Evolutionary conservation across 2,329 filamentous ascomycete species (phyloP), one percentile per base, ranked within the genome.

Genomic region (Talaromyces sp.): DNA sequence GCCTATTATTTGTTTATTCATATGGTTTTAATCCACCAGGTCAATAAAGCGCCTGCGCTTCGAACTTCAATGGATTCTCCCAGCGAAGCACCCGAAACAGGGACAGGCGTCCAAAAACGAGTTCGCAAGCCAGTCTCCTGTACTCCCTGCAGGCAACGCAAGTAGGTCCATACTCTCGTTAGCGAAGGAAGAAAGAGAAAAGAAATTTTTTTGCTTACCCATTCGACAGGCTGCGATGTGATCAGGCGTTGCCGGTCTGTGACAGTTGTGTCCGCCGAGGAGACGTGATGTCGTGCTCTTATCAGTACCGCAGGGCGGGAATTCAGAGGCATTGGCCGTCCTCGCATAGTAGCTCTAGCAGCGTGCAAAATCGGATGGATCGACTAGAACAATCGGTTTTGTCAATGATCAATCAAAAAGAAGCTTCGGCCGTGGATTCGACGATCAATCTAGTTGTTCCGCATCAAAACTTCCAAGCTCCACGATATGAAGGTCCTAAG

Each of bases 361-460:
- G 37, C n/a, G 51, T 53, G 10, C 51, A 53, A 31, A 41, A n/a
- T n/a, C 51, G 51, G 9, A 53, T 53, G 15, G 51, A 53, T 53
- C 25, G 51, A 36, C 37, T 53, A 11, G 51, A 53, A 31, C 35
- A 53, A 35, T 41, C 40, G 51, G 21, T 53, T 11, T 22, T 53
- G 36, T 40, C 51, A 3, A 41, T 53, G 35, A 53, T 53, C 33
- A 41, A 17, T 19, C 21, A 28, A 19, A 41, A 19, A n/a, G 51
- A 53, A 19, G 35, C 35, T 31, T 31, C 51, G n/a, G 37, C 35
- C 10, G n/a, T 13, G 8, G 19, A 31, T 39, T 13, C 50, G 35
- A 25, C 35, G 21, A 17, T 6, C 7, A 25, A 40, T 40, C 19
- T 22, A 21, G 19, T 28, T 40, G 36, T 37, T 10, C 21, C 35